Conservation (phyloP, 108 stramenopile species). For the Cyclotella cryptica region DNA sequence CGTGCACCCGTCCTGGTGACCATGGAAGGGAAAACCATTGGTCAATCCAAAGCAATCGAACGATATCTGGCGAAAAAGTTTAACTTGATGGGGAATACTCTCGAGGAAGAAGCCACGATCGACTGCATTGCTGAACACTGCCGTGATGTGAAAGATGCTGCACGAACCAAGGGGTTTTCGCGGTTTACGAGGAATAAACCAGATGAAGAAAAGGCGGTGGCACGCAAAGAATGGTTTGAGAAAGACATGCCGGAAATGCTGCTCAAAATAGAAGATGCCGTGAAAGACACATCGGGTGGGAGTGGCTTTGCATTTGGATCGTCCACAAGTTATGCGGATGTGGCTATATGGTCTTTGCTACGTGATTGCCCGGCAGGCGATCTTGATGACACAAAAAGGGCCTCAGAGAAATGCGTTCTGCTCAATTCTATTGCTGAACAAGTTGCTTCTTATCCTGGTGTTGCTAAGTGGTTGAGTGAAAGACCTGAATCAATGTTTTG, state of each 20-base stretch:
- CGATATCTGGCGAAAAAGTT: conserved; percentile 58
- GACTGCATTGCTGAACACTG: conserved; percentile 77
- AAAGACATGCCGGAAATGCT: conserved; percentile 62
- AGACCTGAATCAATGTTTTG: conserved; percentile 67
- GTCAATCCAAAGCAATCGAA: conserved; percentile 75
- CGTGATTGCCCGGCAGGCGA: conserved; percentile 55
- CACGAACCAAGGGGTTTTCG: conserved; percentile 58
- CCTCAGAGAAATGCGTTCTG: conserved; percentile 51
- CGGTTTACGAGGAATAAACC: conserved; percentile 58
- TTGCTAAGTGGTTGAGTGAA: conserved; percentile 56
- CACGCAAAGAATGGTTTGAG: conserved; percentile 55
- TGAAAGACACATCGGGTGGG: conserved; percentile 25
- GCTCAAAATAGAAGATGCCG: conserved; percentile 55
- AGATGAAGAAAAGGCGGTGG: conserved; percentile 56
- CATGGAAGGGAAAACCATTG: conserved; percentile 51
- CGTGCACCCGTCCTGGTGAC: conserved; percentile 67
- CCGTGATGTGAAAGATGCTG: conserved; percentile 69
- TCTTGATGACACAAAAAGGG: conserved; percentile 56
- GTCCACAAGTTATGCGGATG: conserved; percentile 55
- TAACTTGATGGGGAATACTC: conserved; percentile 55
- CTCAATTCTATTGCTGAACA: conserved; percentile 55
- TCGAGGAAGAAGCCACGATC: conserved; percentile 61
- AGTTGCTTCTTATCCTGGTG: conserved; percentile 43
- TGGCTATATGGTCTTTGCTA: conserved; percentile 59
- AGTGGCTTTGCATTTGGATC: conserved; percentile 58